phyloP scores from a whole-genome alignment of 73 alveolate genomes.

The Diophrys sp. region DNA sequence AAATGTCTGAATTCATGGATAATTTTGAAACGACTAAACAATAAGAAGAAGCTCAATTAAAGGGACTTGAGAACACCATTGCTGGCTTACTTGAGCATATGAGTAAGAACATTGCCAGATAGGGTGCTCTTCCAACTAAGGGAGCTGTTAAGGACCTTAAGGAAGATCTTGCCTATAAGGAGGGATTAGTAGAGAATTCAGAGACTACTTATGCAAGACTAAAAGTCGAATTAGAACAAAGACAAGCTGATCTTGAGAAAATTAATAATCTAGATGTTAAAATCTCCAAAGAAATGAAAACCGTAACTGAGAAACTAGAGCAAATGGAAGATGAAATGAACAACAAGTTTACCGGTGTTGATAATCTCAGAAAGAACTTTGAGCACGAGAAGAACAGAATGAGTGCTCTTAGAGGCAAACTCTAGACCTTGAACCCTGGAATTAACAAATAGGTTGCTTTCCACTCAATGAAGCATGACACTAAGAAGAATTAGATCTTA shows the following conservation, averaged over 20 bases:
- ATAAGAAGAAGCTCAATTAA: slow-evolving; percentile 73
- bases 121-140: slow-evolving; percentile 64
- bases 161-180: slow-evolving; percentile 66
- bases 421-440: slow-evolving; percentile 51
- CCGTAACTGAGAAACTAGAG: slow-evolving; percentile 49
- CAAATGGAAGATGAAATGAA: slow-evolving; percentile 71
- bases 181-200: slow-evolving; percentile 60
- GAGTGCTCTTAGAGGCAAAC: slow-evolving; percentile 36
- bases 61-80: slow-evolving; percentile 74
- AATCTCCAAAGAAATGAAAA: slow-evolving; percentile 61
- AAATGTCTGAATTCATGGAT: slow-evolving; percentile 92
- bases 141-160: slow-evolving; percentile 56
- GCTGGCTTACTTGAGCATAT: slow-evolving; percentile 83
- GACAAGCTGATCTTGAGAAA: slow-evolving; percentile 71
- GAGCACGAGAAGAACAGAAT: slow-evolving; percentile 67
- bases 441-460: slow-evolving; percentile 33
- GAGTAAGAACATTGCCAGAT: slow-evolving; percentile 52
- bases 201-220: slow-evolving; percentile 74
- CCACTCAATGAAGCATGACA: slow-evolving; percentile 55
- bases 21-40: slow-evolving; percentile 81
- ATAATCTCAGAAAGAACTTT: slow-evolving; percentile 53
- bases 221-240: slow-evolving; percentile 62
- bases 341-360: slow-evolving; percentile 71
- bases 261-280: slow-evolving; percentile 70
- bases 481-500: slow-evolving; percentile 51